Base-by-base conservation (phyloP, 306 rosid genomes). In the Begonia peltatifolia region DNA sequence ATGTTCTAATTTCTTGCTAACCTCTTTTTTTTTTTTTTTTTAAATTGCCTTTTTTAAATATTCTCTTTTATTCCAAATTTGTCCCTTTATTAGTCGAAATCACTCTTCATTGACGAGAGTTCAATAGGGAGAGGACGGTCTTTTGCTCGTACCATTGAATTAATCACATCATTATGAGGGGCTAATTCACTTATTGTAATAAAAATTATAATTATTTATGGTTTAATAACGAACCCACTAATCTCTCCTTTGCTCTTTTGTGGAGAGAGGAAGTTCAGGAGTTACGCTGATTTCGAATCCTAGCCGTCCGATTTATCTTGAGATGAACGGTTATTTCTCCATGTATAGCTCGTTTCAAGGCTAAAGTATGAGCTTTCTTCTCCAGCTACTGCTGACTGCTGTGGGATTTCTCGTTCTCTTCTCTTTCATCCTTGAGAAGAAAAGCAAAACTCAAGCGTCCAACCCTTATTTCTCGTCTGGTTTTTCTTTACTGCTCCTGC, bases 171-270 rank as follows among this genome's bases (percentile, higher is more conserved):
- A 14, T 50, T 50, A 14, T 8, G 9, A 50, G 20, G 14, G 0
- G 12, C 53, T 15, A 50, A 50, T 14, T 15, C 53, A 50, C 53
- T 44, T 10, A 11, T 20, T 50, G 11, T 30, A 30, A 30, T 17
- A 25, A 25, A 25, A 25, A 25, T 25, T 25, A 25, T 25, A 25
- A 25, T 25, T 8, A 9, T 12, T 13, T 13, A 14, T 1, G 11
- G n/a, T 43, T 43, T 43, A 6, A 77, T 71, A 55, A 48, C 68
- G 56, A 69, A 60, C 41, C 71, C 93, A 68, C 68, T 70, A 73
- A 89, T 84, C 74, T 65, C 89, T 79, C 82, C 66, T 57, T 64
- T 61, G 38, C 49, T 54, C 73, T 63, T 68, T 74, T 63, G 65
- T 57, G 49, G 23, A 54, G 56, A 61, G 66, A 50, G 65, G 95